phyloP scores from a whole-genome alignment of 2,329 filamentous ascomycete species.

The Penicillium sp. region DNA sequence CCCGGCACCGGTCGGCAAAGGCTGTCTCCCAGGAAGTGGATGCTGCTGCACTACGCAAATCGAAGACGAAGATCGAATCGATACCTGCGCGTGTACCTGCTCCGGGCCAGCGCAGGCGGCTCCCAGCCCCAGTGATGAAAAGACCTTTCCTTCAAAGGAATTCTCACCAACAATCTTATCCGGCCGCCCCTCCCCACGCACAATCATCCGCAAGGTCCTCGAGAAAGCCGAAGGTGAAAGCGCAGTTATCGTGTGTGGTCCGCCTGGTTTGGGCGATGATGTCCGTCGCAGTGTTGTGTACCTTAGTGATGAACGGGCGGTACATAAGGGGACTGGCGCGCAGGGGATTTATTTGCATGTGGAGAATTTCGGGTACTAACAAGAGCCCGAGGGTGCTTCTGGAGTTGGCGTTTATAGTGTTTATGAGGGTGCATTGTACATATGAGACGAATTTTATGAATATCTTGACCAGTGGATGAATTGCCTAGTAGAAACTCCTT shows the following conservation, averaged over 20 bases:
- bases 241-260: conserved; percentile 68
- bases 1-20: conserved; percentile 13
- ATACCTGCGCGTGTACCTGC: conserved; percentile 46
- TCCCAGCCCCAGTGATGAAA: conserved; percentile 16
- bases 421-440: conserved; percentile 4
- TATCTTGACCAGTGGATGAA: neutral
- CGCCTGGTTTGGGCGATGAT: conserved; percentile 60
- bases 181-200: conserved; percentile 59
- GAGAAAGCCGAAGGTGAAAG: conserved; percentile 67
- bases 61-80: conserved; percentile 52
- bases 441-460: conserved; percentile 8
- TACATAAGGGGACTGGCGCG: conserved; percentile 70
- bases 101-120: conserved; percentile 28
- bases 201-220: conserved; percentile 61
- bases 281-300: conserved; percentile 61
- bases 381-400: too few relatives aligned
- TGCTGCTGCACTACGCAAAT: conserved; percentile 60
- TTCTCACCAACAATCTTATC: conserved; percentile 42
- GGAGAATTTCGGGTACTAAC: conserved; percentile 60
- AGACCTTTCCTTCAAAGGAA: neutral
- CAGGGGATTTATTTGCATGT: conserved; percentile 68
- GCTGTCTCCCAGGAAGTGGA: conserved; percentile 37
- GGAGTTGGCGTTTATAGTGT: neutral
- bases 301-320: conserved; percentile 68
- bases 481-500: too few relatives aligned